Conservation (phyloP, 805 yeast species). For the Metschnikowia dekortorum region DNA sequence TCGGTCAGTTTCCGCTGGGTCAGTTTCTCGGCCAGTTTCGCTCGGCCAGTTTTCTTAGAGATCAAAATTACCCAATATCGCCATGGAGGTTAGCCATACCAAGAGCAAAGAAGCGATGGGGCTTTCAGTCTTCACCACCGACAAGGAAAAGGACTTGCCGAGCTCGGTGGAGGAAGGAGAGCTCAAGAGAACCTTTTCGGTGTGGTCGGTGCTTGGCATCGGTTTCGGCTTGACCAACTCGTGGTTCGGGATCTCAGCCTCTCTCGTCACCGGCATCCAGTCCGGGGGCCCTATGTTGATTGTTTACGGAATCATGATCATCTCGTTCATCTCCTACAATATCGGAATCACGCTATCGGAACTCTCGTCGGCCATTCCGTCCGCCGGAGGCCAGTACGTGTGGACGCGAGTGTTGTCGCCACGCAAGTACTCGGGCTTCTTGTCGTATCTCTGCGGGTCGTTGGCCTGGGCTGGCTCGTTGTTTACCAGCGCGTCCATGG, state of each 20-base stretch:
- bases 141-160: conserved; percentile 13
- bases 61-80: no score
- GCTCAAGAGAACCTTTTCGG: conserved; percentile 34
- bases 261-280: conserved; percentile 37
- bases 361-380: conserved; percentile 36
- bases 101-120: conserved; percentile 9
- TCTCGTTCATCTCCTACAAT: conserved; percentile 31
- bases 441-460: conserved; percentile 38
- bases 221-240: conserved; percentile 42
- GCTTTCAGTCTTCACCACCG: conserved; percentile 10
- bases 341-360: conserved; percentile 38
- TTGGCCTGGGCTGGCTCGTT: conserved; percentile 42
- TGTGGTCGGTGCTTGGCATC: conserved; percentile 36
- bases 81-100: conserved; percentile 2
- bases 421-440: conserved; percentile 31
- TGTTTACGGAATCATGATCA: conserved; percentile 39
- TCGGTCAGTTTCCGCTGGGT: no score
- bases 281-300: conserved; percentile 41
- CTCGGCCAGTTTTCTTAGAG: no score
- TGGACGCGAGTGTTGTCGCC: conserved; percentile 41
- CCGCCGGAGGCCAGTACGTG: conserved; percentile 42
- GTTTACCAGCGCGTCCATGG: conserved; percentile 39
- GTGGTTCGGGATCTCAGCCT: conserved; percentile 40
- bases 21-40: no score
- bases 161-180: conserved; percentile 16